Percentiles rank a stretch among this genome's conserved stretches.
These are phyloP conservation scores for Leavenworthia alabamica DNA, from an alignment of 345 rosid genomes.

Conservation along the genomic window DNA sequence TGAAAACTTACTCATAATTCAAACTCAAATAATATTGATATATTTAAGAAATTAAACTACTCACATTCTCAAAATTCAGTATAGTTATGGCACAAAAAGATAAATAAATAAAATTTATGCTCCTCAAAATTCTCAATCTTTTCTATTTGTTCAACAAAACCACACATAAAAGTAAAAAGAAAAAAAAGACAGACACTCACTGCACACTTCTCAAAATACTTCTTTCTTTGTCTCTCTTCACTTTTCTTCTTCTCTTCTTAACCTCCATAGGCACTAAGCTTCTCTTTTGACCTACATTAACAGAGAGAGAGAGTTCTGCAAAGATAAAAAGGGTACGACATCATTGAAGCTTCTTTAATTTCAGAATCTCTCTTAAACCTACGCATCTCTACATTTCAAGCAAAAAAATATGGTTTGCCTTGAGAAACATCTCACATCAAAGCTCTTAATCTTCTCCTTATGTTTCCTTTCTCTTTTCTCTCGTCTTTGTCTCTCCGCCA, in stretches of 20 bases:
- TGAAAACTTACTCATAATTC: background rate
- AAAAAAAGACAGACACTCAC: conserved; percentile 26
- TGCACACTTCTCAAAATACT: conserved; percentile 26
- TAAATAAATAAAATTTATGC: background rate
- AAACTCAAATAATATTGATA: background rate
- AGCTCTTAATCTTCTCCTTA: conserved; percentile 29
- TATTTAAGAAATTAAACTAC: background rate
- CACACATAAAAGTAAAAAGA: conserved; percentile 23
- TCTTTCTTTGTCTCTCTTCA: background rate
- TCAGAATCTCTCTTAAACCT: conserved; percentile 11
- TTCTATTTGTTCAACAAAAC: conserved; percentile 24
- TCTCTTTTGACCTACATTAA: conserved; percentile 30
- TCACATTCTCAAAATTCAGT: background rate
- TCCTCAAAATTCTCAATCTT: conserved; percentile 20
- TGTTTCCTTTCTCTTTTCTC: conserved; percentile 33
- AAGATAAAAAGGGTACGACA: conserved; percentile 35
- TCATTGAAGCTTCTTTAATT: conserved; percentile 27
- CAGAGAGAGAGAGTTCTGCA: conserved; percentile 12
- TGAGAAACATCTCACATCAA: conserved; percentile 25
- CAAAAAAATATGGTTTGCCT: conserved; percentile 12
- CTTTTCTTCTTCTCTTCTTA: conserved; percentile 18
- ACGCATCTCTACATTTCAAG: conserved; percentile 6
- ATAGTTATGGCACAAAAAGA: background rate
- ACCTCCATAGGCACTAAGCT: conserved; percentile 27
- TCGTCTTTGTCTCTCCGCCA: conserved; percentile 38